Conservation (phyloP, 192 early-diverging fungal species). For the Rhizoclosmatium globosum region DNA sequence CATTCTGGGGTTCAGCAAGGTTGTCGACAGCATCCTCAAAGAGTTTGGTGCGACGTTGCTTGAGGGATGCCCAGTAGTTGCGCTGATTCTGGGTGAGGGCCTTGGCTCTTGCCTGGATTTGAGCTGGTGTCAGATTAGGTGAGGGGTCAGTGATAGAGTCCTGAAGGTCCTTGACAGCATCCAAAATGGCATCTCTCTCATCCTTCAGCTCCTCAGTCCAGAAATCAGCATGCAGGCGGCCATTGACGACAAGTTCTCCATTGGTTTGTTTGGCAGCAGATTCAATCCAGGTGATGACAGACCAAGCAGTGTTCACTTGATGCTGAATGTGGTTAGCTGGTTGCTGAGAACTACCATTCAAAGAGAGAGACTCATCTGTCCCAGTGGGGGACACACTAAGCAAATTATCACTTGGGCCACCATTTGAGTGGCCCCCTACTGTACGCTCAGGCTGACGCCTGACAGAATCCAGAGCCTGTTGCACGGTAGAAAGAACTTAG, state of each 20-base stretch:
- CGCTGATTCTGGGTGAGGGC: neutral
- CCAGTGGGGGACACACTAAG: too few relatives aligned
- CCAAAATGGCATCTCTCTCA: neutral
- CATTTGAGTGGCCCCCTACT: too few relatives aligned
- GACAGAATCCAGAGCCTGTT: neutral
- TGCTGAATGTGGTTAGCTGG: neutral
- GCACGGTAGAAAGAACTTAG: neutral
- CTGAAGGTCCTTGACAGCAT: neutral
- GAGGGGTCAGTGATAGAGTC: neutral
- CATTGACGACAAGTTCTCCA: neutral
- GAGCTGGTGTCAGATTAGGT: neutral
- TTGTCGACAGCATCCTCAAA: too few relatives aligned
- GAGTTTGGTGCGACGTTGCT: neutral
- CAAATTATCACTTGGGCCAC: too few relatives aligned
- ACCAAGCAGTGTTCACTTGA: neutral
- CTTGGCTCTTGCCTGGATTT: neutral
- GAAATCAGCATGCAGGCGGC: neutral
- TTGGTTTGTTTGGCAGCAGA: neutral
- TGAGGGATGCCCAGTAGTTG: neutral
- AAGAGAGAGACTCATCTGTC: too few relatives aligned
- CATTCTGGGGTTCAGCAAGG: too few relatives aligned
- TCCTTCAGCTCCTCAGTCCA: slow-evolving; percentile 9
- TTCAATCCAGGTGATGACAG: slow-evolving; percentile 12
- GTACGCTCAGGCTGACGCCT: neutral
- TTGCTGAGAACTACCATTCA: too few relatives aligned